Base-by-base conservation (phyloP, 78 protist genomes). In the Dictyostelium capitatum region DNA sequence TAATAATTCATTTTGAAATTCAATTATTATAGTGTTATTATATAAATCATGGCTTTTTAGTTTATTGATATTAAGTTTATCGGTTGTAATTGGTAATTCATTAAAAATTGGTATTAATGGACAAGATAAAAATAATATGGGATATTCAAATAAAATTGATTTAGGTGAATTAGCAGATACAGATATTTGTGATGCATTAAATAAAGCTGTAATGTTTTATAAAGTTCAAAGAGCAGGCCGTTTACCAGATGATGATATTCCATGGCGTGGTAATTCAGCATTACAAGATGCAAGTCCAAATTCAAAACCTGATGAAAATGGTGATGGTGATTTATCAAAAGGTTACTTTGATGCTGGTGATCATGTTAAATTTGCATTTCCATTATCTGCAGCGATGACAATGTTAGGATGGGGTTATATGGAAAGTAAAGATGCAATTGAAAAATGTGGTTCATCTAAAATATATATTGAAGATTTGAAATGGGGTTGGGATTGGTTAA, bases 331-430 rank as follows among this genome's bases (percentile, higher is more conserved):
- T 28, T 37, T 85, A 4, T 67, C 81, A n/a, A 80, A 80, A 9
- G 92, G 92, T 9, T 85, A 85, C 11, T 85, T 74, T 46, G 92
- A 85, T 85, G 92, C 92, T 19, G 92, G 92, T 25, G 92, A 85
- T 75, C 83, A 75, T 47, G 92, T 85, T 11, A 85, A 85, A 70
- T 85, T 89, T 30, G 89, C 72, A 10, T 79, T 89, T 4, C 94
- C 94, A 56, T 47, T 89, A 79, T 32, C 94, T 9, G 80, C 64
- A 1, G 41, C 94, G 9, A 78, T 89, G 84, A 89, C 94, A 47
- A 89, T 81, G 89, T 79, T 89, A 59, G 94, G 83, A 19, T 89
- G 94, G 94, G 83, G 83, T 20, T 80, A 70, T 57, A 50, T 89
- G 10, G 59, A 75, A 17, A 62, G 65, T 50, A 69, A 89, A 51